These are phyloP conservation scores for Chamaecyparis obtusa DNA, from an alignment of 75 land plant species.

Conservation along the genomic window DNA sequence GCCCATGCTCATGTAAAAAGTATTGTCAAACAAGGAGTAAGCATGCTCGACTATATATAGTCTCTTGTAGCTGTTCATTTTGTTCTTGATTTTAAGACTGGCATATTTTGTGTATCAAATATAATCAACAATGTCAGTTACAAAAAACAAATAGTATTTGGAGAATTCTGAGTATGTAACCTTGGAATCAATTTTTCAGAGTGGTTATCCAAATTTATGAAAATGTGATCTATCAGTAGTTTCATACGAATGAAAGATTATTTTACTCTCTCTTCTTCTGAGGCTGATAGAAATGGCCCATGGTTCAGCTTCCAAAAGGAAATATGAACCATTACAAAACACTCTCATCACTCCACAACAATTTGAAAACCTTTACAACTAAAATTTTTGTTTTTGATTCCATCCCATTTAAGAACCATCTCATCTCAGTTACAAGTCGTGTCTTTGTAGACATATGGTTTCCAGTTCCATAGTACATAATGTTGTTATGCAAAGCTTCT, in stretches of 20 bases:
- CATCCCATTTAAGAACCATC: background rate
- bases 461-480: no score
- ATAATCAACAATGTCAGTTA: background rate
- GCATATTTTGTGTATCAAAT: background rate
- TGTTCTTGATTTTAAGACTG: background rate
- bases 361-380: background rate
- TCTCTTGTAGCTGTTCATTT: slow-evolving; percentile 4
- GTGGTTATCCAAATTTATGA: background rate
- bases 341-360: background rate
- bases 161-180: background rate
- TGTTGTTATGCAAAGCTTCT: no score
- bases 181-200: background rate
- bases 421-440: background rate
- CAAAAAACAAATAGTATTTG: background rate
- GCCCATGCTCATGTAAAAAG: background rate
- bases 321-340: background rate
- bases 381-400: background rate
- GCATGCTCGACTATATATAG: background rate
- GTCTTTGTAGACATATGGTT: background rate
- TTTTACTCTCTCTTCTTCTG: background rate
- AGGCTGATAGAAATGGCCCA: background rate
- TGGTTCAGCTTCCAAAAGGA: background rate
- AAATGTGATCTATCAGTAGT: no score
- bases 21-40: background rate
- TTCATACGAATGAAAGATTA: background rate